phyloP scores from a whole-genome alignment of 139 green algal species.

The Chlorella sorokiniana region DNA sequence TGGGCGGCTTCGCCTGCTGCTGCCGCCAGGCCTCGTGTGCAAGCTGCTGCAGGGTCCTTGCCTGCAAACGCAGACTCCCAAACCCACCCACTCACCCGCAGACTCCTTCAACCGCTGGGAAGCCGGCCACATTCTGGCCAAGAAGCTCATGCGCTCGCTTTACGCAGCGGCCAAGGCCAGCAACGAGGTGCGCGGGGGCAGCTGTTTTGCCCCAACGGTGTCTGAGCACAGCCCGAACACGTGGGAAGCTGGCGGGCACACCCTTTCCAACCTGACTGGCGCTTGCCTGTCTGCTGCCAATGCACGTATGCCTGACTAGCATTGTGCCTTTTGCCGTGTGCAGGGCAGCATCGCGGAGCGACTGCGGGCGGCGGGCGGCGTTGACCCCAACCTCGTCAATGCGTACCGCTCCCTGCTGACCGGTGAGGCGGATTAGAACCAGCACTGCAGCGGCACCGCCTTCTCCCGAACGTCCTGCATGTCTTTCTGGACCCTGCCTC shows the following conservation, averaged over 20 bases:
- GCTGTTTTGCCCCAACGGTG: too few relatives aligned
- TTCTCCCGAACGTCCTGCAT: too few relatives aligned
- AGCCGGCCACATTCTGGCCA: constrained; percentile 81
- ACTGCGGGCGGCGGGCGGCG: constrained; percentile 60
- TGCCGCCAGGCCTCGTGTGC: too few relatives aligned
- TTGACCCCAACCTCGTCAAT: constrained; percentile 60
- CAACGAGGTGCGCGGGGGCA: constrained; percentile 12
- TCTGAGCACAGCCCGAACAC: too few relatives aligned
- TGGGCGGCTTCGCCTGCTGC: too few relatives aligned
- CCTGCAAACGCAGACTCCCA: too few relatives aligned
- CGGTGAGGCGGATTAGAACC: too few relatives aligned
- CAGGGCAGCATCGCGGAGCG: constrained; percentile 17
- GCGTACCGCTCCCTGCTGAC: constrained; percentile 69
- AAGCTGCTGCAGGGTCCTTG: background rate
- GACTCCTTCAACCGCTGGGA: constrained; percentile 95
- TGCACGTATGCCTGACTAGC: too few relatives aligned
- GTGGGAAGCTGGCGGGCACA: too few relatives aligned
- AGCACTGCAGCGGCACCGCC: background rate
- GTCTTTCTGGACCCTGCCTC: too few relatives aligned
- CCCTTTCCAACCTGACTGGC: background rate
- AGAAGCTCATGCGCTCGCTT: constrained; percentile 79
- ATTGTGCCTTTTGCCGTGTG: background rate
- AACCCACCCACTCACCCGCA: background rate
- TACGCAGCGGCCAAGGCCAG: constrained; percentile 56
- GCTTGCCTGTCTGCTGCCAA: background rate